These are phyloP conservation scores for Mortierella sp. DNA, from an alignment of 371 early-diverging fungal species.

Conservation along the genomic window DNA sequence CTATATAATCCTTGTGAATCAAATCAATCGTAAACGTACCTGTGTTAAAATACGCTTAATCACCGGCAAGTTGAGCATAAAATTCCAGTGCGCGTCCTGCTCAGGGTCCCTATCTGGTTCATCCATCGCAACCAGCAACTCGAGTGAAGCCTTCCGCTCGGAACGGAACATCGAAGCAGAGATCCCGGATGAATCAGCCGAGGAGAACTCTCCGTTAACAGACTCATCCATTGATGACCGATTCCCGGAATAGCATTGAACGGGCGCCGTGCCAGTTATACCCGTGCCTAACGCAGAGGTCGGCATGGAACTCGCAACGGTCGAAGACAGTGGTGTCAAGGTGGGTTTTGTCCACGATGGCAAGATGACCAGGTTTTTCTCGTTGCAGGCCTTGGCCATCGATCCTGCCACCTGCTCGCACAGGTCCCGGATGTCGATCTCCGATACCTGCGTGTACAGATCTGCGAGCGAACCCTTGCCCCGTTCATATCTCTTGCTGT, in stretches of 20 bases:
- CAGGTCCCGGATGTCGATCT: slow-evolving; percentile 42
- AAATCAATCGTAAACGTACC: slow-evolving; percentile 11
- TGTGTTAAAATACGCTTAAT: slow-evolving; percentile 49
- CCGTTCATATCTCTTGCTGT: background rate
- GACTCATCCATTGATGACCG: slow-evolving; percentile 8
- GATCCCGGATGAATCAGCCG: slow-evolving; percentile 14
- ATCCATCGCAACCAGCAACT: slow-evolving; percentile 32
- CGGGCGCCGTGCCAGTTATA: background rate
- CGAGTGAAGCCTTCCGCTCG: slow-evolving; percentile 19
- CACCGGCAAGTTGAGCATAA: slow-evolving; percentile 35
- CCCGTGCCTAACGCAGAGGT: background rate
- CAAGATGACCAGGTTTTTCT: slow-evolving; percentile 22
- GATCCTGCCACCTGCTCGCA: slow-evolving; percentile 38
- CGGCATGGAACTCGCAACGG: background rate
- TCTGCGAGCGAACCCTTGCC: background rate
- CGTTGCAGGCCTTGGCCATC: slow-evolving; percentile 25
- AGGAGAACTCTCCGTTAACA: slow-evolving; percentile 9
- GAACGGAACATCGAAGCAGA: background rate
- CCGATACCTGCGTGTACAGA: slow-evolving; percentile 22
- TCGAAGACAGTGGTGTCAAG: slow-evolving; percentile 6
- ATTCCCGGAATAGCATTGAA: background rate
- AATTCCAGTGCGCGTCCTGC: slow-evolving; percentile 44
- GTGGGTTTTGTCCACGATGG: slow-evolving; percentile 26
- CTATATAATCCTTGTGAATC: no score
- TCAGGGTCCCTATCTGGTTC: slow-evolving; percentile 20